Evolutionary conservation across 2,329 filamentous ascomycete species (phyloP).

Genomic region (Teratosphaeria epicoccoides): DNA sequence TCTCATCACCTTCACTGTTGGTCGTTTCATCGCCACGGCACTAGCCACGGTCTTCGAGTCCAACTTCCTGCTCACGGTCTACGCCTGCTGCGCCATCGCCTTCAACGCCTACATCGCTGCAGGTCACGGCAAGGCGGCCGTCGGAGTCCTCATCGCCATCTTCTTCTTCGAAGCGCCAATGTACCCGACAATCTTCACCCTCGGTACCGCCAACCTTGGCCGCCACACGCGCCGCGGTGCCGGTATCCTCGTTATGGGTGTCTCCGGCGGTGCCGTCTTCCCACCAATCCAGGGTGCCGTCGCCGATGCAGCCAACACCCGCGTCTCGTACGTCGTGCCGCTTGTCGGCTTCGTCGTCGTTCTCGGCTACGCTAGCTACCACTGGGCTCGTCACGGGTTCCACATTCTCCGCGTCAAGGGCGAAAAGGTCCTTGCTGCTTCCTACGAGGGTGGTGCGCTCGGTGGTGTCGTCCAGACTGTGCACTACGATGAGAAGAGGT

Average conservation of each 20-base stretch:
- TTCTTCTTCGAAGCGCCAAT: slow-evolving; percentile 31
- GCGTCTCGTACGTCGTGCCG: slow-evolving; percentile 36
- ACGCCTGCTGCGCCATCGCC: slow-evolving; percentile 24
- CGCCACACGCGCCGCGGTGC: slow-evolving; percentile 30
- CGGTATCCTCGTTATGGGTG: slow-evolving; percentile 32
- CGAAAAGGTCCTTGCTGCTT: slow-evolving; percentile 20
- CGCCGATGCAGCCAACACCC: slow-evolving; percentile 29
- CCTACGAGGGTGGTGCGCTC: slow-evolving; percentile 22
- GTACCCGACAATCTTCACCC: slow-evolving; percentile 31
- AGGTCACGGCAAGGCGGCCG: slow-evolving; percentile 22
- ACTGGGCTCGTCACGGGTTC: slow-evolving; percentile 25
- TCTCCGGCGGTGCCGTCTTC: slow-evolving; percentile 27
- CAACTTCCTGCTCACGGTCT: slow-evolving; percentile 28
- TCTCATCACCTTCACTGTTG: slow-evolving; percentile 30
- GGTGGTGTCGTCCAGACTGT: slow-evolving; percentile 25
- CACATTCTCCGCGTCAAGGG: slow-evolving; percentile 25
- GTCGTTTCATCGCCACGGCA: slow-evolving; percentile 30
- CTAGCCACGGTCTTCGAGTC: slow-evolving; percentile 26
- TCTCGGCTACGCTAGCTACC: slow-evolving; percentile 24
- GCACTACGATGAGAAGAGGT: slow-evolving; percentile 26
- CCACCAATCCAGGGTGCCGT: slow-evolving; percentile 30
- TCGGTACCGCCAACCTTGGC: slow-evolving; percentile 31
- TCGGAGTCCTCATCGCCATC: slow-evolving; percentile 27
- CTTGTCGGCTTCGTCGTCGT: slow-evolving; percentile 35
- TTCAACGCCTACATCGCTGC: slow-evolving; percentile 26